Evolutionary conservation across 1,139 yeast genomes (phyloP).

Genomic region (Pneumocystis wakefieldiae): DNA sequence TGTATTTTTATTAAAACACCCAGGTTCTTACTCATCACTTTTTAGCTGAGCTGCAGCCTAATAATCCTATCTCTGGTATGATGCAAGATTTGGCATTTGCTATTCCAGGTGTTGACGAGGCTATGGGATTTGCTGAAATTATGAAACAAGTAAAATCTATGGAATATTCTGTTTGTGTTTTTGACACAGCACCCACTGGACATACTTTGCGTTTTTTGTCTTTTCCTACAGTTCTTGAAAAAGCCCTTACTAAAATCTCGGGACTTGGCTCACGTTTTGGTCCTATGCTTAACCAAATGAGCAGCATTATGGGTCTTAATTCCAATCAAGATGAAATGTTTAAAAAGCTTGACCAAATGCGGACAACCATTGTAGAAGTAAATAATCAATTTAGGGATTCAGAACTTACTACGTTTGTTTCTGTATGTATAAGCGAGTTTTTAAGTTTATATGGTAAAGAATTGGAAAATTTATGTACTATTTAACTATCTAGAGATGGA

Average conservation of each 20-base stretch:
- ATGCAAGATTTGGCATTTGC: conserved; percentile 89
- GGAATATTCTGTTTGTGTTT: conserved; percentile 72
- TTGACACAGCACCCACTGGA: conserved; percentile 98
- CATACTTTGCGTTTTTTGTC: conserved; percentile 90
- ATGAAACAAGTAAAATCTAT: conserved; percentile 88
- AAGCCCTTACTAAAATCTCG: conserved; percentile 70
- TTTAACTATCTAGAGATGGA: background rate
- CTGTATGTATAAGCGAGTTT: conserved; percentile 95
- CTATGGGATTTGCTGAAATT: conserved; percentile 92
- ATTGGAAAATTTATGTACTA: background rate
- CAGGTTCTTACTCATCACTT: conserved; percentile 16
- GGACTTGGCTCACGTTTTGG: conserved; percentile 79
- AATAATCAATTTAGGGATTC: conserved; percentile 92
- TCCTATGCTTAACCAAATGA: conserved; percentile 48
- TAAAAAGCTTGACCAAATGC: conserved; percentile 66
- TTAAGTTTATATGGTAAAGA: conserved; percentile 91
- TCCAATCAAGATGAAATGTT: conserved; percentile 57
- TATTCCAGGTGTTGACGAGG: conserved; percentile 96
- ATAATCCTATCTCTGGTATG: conserved; percentile 45
- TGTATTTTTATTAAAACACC: conserved; percentile 27
- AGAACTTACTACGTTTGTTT: conserved; percentile 86
- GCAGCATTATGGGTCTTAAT: conserved; percentile 51
- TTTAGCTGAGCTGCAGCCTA: conserved; percentile 32
- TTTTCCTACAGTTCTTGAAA: conserved; percentile 80
- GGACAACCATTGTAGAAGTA: conserved; percentile 70